These are phyloP conservation scores for Nigrospora oryzae DNA, from an alignment of 2,329 filamentous ascomycete species.

Conservation along the genomic window DNA sequence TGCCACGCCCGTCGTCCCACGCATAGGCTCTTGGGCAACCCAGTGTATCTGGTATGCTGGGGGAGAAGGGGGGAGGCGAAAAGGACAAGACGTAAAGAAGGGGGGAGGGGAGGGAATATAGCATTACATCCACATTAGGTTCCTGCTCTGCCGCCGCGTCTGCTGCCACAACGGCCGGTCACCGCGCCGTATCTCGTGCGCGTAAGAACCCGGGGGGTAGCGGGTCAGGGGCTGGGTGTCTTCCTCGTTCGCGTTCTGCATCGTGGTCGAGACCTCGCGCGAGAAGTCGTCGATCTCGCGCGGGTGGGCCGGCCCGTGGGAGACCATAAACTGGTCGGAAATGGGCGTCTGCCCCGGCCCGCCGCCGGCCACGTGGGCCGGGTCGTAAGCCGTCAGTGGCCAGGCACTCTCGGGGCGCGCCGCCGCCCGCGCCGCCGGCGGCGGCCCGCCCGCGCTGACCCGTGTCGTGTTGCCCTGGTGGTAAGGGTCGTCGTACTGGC, in stretches of 20 bases:
- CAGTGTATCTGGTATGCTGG: too few species aligned
- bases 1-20: too few species aligned
- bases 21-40: too few species aligned
- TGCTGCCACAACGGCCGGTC: constrained; percentile 45
- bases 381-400: not conserved
- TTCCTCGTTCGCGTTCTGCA: constrained; percentile 28
- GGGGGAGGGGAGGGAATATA: too few species aligned
- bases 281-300: constrained; percentile 37
- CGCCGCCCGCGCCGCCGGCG: not conserved
- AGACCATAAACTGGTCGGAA: not conserved
- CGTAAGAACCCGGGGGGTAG: not conserved
- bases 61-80: too few species aligned
- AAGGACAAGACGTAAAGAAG: too few species aligned
- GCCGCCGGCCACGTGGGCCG: not conserved
- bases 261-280: constrained; percentile 29
- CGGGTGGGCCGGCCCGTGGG: constrained; percentile 1
- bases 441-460: not conserved
- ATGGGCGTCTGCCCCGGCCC: not conserved
- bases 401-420: not conserved
- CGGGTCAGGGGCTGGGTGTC: constrained; percentile 23
- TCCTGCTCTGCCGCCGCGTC: constrained; percentile 38
- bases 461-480: constrained; percentile 1
- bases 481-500: not conserved
- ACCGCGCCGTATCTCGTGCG: constrained; percentile 9
- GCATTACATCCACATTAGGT: constrained; percentile 36